Conservation (phyloP, 2,329 filamentous ascomycete genomes). For the Waltergamsia citrina region DNA sequence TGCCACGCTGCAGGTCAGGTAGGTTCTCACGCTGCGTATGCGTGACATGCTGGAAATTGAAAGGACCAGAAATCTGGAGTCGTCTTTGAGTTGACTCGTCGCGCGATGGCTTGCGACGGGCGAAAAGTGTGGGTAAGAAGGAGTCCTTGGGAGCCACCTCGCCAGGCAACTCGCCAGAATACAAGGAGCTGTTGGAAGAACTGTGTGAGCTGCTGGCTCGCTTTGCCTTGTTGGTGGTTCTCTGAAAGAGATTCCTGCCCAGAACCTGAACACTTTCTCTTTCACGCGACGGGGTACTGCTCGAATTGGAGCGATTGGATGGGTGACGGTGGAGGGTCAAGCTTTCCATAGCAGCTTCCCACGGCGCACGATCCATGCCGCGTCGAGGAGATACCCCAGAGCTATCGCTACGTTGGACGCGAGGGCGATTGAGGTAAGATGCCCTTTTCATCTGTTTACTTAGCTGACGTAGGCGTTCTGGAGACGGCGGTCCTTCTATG, state of each 20-base stretch:
- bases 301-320: slow-evolving; percentile 44
- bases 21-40: slow-evolving; percentile 44
- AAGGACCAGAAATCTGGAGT: slow-evolving; percentile 51
- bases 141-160: slow-evolving; percentile 31
- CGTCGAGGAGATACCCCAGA: slow-evolving; percentile 48
- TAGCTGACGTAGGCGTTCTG: slow-evolving; percentile 47
- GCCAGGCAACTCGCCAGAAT: slow-evolving; percentile 30
- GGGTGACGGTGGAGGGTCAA: slow-evolving; percentile 43
- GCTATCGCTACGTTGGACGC: slow-evolving; percentile 29
- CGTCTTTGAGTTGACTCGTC: slow-evolving; percentile 26
- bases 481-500: slow-evolving; percentile 51
- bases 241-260: slow-evolving; percentile 49
- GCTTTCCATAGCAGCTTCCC: slow-evolving; percentile 40
- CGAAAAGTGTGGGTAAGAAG: slow-evolving; percentile 40
- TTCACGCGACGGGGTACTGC: slow-evolving; percentile 42
- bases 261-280: slow-evolving; percentile 52
- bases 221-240: slow-evolving; percentile 36
- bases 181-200: slow-evolving; percentile 37
- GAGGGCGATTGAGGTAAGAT: slow-evolving; percentile 26
- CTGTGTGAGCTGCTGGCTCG: slow-evolving; percentile 40
- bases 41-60: slow-evolving; percentile 58
- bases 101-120: slow-evolving; percentile 32
- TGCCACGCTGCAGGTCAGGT: slow-evolving; percentile 27
- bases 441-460: slow-evolving; percentile 49
- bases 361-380: slow-evolving; percentile 28